Conservation (phyloP, 768 basidiomycete species). For the Lactarius psammicola region DNA sequence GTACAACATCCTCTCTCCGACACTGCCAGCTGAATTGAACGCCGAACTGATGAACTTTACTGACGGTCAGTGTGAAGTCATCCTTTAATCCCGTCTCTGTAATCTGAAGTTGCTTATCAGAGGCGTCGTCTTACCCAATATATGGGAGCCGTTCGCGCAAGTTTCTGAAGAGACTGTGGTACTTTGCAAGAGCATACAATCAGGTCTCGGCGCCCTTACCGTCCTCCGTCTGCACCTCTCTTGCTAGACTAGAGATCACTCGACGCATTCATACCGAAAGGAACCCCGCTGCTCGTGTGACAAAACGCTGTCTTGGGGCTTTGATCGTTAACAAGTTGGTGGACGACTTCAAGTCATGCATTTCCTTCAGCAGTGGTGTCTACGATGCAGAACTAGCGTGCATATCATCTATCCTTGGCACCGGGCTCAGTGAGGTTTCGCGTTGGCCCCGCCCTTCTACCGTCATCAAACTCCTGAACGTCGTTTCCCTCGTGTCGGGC, state of each 20-base stretch:
- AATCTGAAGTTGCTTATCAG: not conserved
- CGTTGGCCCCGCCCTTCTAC: not conserved
- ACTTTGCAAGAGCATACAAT: not conserved
- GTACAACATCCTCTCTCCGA: not conserved
- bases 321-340: not conserved
- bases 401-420: not conserved
- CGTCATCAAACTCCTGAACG: not conserved
- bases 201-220: not conserved
- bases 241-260: not conserved
- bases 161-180: not conserved
- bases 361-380: not conserved
- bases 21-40: not conserved
- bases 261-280: not conserved
- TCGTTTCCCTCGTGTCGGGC: not conserved
- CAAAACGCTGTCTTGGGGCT: not conserved
- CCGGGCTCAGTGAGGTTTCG: not conserved
- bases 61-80: not conserved
- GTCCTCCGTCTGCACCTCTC: not conserved
- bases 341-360: not conserved
- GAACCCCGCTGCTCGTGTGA: not conserved
- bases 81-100: not conserved
- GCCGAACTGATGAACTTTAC: not conserved
- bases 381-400: not conserved
- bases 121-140: not conserved
- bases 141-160: not conserved